Conservation (phyloP, 2,329 filamentous ascomycete genomes). For the Pseudogymnoascus sp. region DNA sequence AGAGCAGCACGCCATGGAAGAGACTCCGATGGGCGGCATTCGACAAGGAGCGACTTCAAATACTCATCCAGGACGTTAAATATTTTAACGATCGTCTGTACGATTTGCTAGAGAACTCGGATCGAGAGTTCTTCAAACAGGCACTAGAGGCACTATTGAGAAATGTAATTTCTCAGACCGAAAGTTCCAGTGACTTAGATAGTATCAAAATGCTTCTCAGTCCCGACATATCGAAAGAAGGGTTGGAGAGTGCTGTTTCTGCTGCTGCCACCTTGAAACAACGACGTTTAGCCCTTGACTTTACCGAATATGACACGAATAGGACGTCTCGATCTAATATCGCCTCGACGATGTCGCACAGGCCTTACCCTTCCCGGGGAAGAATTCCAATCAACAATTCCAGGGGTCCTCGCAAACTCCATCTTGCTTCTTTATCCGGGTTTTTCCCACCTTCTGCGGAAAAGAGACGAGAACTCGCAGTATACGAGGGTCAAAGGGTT, state of each 20-base stretch:
- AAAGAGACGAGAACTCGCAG: conserved; percentile 14
- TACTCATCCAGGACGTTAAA: conserved; percentile 19
- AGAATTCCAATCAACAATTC: not conserved
- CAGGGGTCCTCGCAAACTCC: not conserved
- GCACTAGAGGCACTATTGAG: conserved; percentile 13
- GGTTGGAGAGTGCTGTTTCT: conserved; percentile 11
- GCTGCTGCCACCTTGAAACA: conserved; percentile 16
- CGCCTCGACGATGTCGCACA: not conserved
- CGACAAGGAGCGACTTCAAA: conserved; percentile 19
- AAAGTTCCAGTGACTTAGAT: conserved; percentile 9
- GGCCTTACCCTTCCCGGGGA: not conserved
- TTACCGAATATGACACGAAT: not conserved
- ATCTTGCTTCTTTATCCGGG: not conserved
- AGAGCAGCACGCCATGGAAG: conserved; percentile 18
- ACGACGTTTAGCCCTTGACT: conserved; percentile 14
- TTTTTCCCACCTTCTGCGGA: conserved; percentile 8
- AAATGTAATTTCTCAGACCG: conserved; percentile 15
- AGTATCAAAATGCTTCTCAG: conserved; percentile 16
- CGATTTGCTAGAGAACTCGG: conserved; percentile 17
- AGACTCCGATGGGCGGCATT: conserved; percentile 23
- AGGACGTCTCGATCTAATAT: not conserved
- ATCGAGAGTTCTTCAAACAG: conserved; percentile 11
- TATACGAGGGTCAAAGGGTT: conserved; percentile 16
- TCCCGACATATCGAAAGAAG: not conserved
- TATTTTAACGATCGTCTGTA: conserved; percentile 19